Conservation (phyloP, 2,329 filamentous ascomycete genomes). For the Pyrenophora teres region DNA sequence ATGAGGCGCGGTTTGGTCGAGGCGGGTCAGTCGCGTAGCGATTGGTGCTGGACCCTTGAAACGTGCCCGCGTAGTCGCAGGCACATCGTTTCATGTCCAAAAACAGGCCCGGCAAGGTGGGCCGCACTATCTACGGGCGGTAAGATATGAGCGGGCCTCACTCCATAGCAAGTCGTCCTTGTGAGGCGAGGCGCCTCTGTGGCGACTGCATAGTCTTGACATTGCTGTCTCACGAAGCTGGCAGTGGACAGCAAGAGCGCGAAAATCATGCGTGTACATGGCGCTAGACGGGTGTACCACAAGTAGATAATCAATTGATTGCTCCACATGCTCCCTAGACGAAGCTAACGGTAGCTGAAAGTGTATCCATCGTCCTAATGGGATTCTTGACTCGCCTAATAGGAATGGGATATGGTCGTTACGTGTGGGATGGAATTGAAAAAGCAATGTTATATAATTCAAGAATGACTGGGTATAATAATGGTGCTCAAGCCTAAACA, state of each 20-base stretch:
- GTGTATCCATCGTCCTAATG: background rate
- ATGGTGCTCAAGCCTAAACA: background rate
- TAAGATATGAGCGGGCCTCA: constrained; percentile 27
- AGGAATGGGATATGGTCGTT: background rate
- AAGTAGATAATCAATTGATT: background rate
- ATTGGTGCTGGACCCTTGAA: constrained; percentile 42
- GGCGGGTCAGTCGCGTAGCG: constrained; percentile 34
- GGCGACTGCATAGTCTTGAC: background rate
- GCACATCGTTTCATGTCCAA: constrained; percentile 39
- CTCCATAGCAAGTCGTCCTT: constrained; percentile 21
- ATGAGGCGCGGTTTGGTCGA: constrained; percentile 37
- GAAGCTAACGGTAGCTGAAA: background rate
- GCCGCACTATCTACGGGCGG: constrained; percentile 36
- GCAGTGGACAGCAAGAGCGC: background rate
- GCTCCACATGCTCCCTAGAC: constrained; percentile 7
- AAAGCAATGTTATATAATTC: background rate
- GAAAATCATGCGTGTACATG: constrained; percentile 1
- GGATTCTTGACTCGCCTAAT: background rate
- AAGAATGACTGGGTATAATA: constrained; percentile 2
- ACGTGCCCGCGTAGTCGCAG: constrained; percentile 28
- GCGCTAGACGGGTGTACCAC: constrained; percentile 8
- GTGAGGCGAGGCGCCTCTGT: constrained; percentile 13
- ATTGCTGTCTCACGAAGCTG: constrained; percentile 5
- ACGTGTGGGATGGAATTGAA: background rate
- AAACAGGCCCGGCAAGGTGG: constrained; percentile 26